Evolutionary conservation across 805 yeast genomes (phyloP).

Genomic region (Maudiozyma turicensis): DNA sequence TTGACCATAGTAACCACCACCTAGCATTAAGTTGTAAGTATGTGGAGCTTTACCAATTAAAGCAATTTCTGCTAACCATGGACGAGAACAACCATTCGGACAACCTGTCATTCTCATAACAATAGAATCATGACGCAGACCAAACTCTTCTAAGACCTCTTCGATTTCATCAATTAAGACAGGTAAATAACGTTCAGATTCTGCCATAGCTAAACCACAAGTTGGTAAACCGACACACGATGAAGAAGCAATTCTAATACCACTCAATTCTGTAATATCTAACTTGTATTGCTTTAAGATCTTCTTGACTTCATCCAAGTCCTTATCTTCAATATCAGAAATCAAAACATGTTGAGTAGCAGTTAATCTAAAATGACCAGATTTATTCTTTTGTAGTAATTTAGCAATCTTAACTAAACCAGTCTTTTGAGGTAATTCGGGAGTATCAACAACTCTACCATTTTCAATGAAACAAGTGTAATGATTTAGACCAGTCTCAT

Average conservation of each 20-base stretch:
- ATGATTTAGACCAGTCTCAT: constrained; percentile 75
- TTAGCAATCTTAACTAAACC: constrained; percentile 77
- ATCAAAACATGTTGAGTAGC: constrained; percentile 91
- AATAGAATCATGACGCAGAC: constrained; percentile 86
- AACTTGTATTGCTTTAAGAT: constrained; percentile 64
- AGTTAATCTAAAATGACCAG: constrained; percentile 85
- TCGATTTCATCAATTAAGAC: constrained; percentile 73
- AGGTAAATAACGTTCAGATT: constrained; percentile 84
- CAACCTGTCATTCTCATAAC: constrained; percentile 99
- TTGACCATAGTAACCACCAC: constrained; percentile 93
- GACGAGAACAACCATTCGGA: constrained; percentile 98
- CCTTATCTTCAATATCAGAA: constrained; percentile 61
- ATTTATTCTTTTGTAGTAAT: constrained; percentile 45
- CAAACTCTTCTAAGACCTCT: constrained; percentile 79
- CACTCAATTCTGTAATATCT: constrained; percentile 76
- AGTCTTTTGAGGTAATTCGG: constrained; percentile 79
- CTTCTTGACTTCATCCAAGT: constrained; percentile 50
- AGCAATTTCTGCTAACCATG: constrained; percentile 96
- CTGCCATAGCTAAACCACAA: constrained; percentile 98
- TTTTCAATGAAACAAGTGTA: constrained; percentile 92
- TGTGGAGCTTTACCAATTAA: constrained; percentile 92
- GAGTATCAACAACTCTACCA: constrained; percentile 91
- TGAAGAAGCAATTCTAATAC: constrained; percentile 79
- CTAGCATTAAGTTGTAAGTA: constrained; percentile 86
- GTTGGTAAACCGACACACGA: constrained; percentile 98